Conservation (phyloP, 208 protist genomes). For the Trypanosoma congolense region DNA sequence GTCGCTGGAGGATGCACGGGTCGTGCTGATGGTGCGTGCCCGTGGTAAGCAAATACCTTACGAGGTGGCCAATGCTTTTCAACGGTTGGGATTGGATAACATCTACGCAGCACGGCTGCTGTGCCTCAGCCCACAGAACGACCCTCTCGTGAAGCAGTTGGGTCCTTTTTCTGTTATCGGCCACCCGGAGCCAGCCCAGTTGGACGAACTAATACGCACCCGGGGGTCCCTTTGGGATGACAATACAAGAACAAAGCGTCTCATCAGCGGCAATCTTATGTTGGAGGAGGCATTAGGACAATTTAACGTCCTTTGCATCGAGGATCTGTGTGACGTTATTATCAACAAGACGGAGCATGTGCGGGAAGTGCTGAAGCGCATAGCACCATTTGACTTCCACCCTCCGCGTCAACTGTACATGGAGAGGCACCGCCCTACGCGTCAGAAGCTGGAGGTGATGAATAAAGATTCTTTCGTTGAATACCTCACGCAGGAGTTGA, state of each 20-base stretch:
- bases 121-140: slow-evolving; percentile 39
- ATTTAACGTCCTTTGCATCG: slow-evolving; percentile 85
- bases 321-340: slow-evolving; percentile 82
- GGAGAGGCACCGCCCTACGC: slow-evolving; percentile 76
- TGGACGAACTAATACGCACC: slow-evolving; percentile 79
- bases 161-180: slow-evolving; percentile 77
- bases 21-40: slow-evolving; percentile 73
- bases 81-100: slow-evolving; percentile 58
- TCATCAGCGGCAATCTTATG: slow-evolving; percentile 87
- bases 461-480: slow-evolving; percentile 84
- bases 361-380: slow-evolving; percentile 54
- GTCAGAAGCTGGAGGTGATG: slow-evolving; percentile 78
- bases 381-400: slow-evolving; percentile 89
- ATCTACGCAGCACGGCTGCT: slow-evolving; percentile 79
- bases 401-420: slow-evolving; percentile 84
- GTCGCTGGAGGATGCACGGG: slow-evolving; percentile 41
- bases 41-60: slow-evolving; percentile 75
- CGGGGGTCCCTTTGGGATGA: slow-evolving; percentile 72
- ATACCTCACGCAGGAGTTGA: slow-evolving; percentile 75
- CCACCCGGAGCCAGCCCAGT: slow-evolving; percentile 61
- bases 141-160: slow-evolving; percentile 73
- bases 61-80: slow-evolving; percentile 67
- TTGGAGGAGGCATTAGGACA: slow-evolving; percentile 80
- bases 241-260: slow-evolving; percentile 53
- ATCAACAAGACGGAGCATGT: slow-evolving; percentile 52